A percentile compares a stretch with the other conserved stretches of the same genome.
phyloP scores from a whole-genome alignment of 208 protist genomes.

The Paratrypanosoma confusum region DNA sequence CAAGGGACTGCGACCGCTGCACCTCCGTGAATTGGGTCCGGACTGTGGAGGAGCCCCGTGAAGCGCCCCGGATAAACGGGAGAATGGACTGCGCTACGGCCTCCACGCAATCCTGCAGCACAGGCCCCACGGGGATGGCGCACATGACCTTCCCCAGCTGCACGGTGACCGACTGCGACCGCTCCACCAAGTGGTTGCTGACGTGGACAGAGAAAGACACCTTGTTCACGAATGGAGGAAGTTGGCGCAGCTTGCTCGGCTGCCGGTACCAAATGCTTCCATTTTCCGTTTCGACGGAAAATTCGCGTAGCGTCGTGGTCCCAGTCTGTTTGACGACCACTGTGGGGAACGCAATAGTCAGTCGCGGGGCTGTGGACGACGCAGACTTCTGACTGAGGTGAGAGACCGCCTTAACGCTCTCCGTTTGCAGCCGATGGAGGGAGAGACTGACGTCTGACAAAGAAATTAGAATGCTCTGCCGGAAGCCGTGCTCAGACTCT shows the following conservation, averaged over 20 bases:
- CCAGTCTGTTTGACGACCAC: conserved; percentile 9
- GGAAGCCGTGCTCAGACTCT: conserved; percentile 15
- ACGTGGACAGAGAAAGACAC: conserved; percentile 8
- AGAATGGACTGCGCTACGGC: conserved; percentile 14
- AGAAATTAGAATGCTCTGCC: conserved; percentile 11
- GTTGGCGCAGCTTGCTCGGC: conserved; percentile 1
- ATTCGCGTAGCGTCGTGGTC: conserved; percentile 1
- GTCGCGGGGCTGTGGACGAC: too few relatives aligned
- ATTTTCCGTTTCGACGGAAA: conserved; percentile 15
- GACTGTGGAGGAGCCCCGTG: too few relatives aligned
- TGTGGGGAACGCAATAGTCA: conserved; percentile 13
- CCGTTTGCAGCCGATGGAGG: conserved; percentile 5
- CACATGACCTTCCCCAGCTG: conserved; percentile 13
- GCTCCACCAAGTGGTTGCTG: conserved; percentile 6
- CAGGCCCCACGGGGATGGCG: conserved; percentile 18
- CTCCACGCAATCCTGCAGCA: conserved; percentile 19
- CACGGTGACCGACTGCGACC: conserved; percentile 3
- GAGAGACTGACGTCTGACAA: conserved; percentile 11
- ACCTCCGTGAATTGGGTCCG: too few relatives aligned
- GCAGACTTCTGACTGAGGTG: too few relatives aligned
- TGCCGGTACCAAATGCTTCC: conserved; percentile 8
- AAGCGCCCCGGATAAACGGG: conserved; percentile 14
- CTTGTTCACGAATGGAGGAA: conserved; percentile 14
- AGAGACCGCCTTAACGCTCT: too few relatives aligned
- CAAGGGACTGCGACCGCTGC: too few relatives aligned